Base-by-base conservation (phyloP, 2,329 filamentous ascomycete genomes). In the Alternaria infectoria region DNA sequence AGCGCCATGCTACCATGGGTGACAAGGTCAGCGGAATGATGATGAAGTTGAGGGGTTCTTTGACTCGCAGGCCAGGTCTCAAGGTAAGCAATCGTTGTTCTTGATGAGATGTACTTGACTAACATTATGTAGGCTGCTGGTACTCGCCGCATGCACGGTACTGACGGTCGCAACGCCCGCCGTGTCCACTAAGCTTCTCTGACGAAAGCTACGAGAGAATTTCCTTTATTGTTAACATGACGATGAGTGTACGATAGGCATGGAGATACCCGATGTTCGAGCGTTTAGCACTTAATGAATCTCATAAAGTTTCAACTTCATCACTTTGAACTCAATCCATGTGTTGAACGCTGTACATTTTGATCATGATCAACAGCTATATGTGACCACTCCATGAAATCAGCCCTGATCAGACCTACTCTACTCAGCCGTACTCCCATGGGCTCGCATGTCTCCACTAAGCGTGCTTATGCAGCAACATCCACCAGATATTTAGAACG, bases 11-110 rank as follows among this genome's bases (percentile, higher is more conserved):
- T 4, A 87, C 85, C 43, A 83, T 94, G 68, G 90, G 90, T 50
- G 92, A 95, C 82, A 95, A 94, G 81, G 86, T 95, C 70, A 89
- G 87, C 54, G 92, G 92, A 17, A 91, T 91, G 0, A 83, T 95
- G 78, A 84, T 92, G 82, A 92, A 87, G 83, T 80, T 95, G 67
- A 89, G 88, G 79, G 92, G 92, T 8, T 87, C 83, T 57, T 76
- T 95, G 61, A 93, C 90, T 1, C 80, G 87, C 51, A 85, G 88
- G 44, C 90, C 91, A 3, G 92, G 89, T 23, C 81, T 91, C 68
- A 94, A 94, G 89, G 88, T 88, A 74, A 69, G 74, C 66, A 46
- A 50, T 21, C 52, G 43, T 15, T 5, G 13, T 17, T 19, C 5
- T 6, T 17, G 21, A 10, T 17, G 36, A 15, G 6, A 8, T 17